Base-by-base conservation (phyloP, 805 yeast species). In the Yamadazyma insecticola region DNA sequence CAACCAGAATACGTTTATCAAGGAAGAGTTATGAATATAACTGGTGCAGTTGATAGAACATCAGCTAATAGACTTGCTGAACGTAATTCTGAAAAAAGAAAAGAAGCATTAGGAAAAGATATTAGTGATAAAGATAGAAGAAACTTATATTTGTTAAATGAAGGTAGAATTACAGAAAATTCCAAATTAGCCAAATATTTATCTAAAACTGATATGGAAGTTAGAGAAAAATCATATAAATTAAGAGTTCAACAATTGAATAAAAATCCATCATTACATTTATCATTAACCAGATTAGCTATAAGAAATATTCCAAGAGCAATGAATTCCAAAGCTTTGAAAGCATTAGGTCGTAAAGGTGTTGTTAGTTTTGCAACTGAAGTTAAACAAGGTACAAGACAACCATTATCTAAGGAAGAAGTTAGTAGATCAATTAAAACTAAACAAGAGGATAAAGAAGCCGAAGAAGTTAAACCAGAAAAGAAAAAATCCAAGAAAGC, bases 201-300 rank as follows among this genome's bases (percentile, higher is more conserved):
- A 31, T 59, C 87, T 3, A 67, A 72, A 26, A 62, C 86, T 14
- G 98, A 92, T 48, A 57, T 88, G 67, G 94, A 84, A 48, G 61
- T 90, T 29, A 76, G 98, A 57, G 95, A 89, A 39, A 80, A 88
- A 54, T 86, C 96, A 0, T 87, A 77, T 58, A 73, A 81, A 44
- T 65, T 86, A 51, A 76, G 98, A 60, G 88, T 85, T 26, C 86
- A 86, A 48, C 97, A 90, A 63, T 73, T 92, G 49, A 80, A 82
- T 54, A 84, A 85, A 47, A 92, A 90, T 57, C 96, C 97, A 13
- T 68, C 92, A 9, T 68, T 92, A 50, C 97, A 90, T 67, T 64
- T 92, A 37, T 86, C 96, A n/a, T 64, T 90, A 60, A 90, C 97
- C 1, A 78, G 98, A 66, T 73, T 92, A 54, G 98, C 98, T 7